These are phyloP conservation scores for Candida tallmaniae DNA, from an alignment of 805 yeast genomes.

Conservation along the genomic window DNA sequence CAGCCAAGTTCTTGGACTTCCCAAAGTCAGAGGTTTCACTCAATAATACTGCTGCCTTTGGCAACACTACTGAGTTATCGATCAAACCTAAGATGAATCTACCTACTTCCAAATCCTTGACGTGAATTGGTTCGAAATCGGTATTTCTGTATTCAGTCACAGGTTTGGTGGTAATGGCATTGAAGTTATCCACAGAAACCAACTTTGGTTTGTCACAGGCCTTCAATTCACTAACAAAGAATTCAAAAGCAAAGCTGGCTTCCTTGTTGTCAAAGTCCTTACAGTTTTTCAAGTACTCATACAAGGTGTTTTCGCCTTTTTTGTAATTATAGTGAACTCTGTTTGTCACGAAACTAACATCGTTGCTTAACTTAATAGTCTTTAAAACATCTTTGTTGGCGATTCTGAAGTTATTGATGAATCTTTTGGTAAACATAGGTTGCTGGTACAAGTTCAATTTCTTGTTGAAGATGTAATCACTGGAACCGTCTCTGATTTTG, in stretches of 20 bases:
- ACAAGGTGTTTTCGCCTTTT: constrained; percentile 32
- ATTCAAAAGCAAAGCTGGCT: constrained; percentile 46
- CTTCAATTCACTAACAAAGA: constrained; percentile 51
- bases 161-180: constrained; percentile 53
- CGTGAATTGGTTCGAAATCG: constrained; percentile 51
- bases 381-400: constrained; percentile 32
- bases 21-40: constrained; percentile 57
- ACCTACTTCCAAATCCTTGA: constrained; percentile 61
- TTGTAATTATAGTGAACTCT: constrained; percentile 29
- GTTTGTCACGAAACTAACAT: constrained; percentile 27
- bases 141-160: constrained; percentile 57
- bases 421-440: constrained; percentile 67
- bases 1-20: constrained; percentile 49
- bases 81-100: constrained; percentile 49
- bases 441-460: constrained; percentile 55
- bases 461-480: constrained; percentile 58
- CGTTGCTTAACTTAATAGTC: constrained; percentile 31
- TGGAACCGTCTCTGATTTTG: constrained; percentile 64
- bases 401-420: constrained; percentile 45
- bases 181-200: constrained; percentile 71
- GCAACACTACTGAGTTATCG: constrained; percentile 49
- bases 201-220: constrained; percentile 49
- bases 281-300: constrained; percentile 40
- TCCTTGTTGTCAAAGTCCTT: constrained; percentile 36
- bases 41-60: constrained; percentile 60